Base-by-base conservation (phyloP, 345 rosid genomes). In the Citrus mangshanensis region DNA sequence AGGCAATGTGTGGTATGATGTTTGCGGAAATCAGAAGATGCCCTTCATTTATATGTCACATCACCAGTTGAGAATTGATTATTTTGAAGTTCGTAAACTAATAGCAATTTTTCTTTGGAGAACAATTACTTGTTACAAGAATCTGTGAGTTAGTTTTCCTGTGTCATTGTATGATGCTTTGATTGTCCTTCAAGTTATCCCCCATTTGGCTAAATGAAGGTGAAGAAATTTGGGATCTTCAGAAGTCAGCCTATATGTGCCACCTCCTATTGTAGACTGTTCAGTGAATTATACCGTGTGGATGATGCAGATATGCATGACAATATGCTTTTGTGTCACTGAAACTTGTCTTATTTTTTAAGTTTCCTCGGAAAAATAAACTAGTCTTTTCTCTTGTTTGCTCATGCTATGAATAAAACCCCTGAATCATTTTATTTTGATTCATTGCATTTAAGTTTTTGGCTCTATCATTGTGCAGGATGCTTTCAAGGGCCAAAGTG, bases 401-500 rank as follows among this genome's bases (percentile, higher is more conserved):
- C 37, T 35, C 37, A 35, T 35, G 37, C 37, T 35, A 35, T 35
- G 37, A 35, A 35, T 35, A 35, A 0, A 5, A 35, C 37, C 37
- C 37, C 38, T 21, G 24, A 59, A 35, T 70, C 21, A 10, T 46
- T 37, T 72, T 27, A 9, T 66, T 46, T 42, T n/a, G 51, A 60
- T 54, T 55, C 38, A 56, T 72, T 72, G 42, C 58, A 70, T 61
- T 68, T 27, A 12, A 55, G n/a, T 83, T 6, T 63, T 73, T 72
- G 1, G 60, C 62, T 68, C 58, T 77, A 61, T 77, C 49, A 60
- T 75, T 59, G 49, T 35, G 65, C 85, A 88, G 95, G 89, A 74
- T 80, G 87, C 84, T 77, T 77, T 85, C 42, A 88, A 86, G 74
- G 91, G 88, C 51, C 75, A 58, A 67, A 77, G 56, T 63, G 73